Evolutionary conservation across 768 basidiomycete genomes (phyloP), one percentile per base, ranked within the genome.

Genomic region (Pleurotus platypus): DNA sequence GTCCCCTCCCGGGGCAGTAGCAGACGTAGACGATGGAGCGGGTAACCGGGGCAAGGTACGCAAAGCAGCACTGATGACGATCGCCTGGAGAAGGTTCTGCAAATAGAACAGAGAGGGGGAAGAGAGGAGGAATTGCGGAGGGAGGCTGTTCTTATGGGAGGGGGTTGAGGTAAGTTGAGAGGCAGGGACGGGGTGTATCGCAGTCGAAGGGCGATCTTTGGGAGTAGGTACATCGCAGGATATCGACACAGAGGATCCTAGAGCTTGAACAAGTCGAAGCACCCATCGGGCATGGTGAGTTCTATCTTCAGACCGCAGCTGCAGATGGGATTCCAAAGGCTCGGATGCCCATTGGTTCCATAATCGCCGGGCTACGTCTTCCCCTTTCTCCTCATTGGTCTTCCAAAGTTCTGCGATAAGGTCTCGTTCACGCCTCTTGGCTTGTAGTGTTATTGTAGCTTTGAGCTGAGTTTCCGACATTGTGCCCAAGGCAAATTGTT

Each of bases 51-150:
- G 75, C 24, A 90, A 79, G 16, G 79, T 73, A 27, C 81, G 78
- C 39, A 91, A 70, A 5, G 83, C 75, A 3, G 87, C 86, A 20
- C 81, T 73, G 30, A 90, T 84, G 13, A 86, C 76, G 9, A 89
- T 74, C 3, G 87, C 89, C 64, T 91, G 89, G 4, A 90, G 68
- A 61, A 82, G 79, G 61, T 91, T 88, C 67, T 91, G 89, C 11
- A 83, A 62, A 63, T 78, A 79, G 43, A 86, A 65, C 0, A 90
- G 72, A 5, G 75, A 67, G 1, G 83, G 83, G 4, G 74, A 63
- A 1, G 75, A 75, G 65, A 90, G 83, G 62, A 89, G 81, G 59
- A 90, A 80, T 35, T 83, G 81, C 0, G 87, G 86, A 1, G 89
- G 88, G 13, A 90, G 73, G 18, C 60, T 57, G 58, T 89, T 86